phyloP scores from a whole-genome alignment of 2,329 filamentous ascomycete species.

The Chalaropsis ovoidea region DNA sequence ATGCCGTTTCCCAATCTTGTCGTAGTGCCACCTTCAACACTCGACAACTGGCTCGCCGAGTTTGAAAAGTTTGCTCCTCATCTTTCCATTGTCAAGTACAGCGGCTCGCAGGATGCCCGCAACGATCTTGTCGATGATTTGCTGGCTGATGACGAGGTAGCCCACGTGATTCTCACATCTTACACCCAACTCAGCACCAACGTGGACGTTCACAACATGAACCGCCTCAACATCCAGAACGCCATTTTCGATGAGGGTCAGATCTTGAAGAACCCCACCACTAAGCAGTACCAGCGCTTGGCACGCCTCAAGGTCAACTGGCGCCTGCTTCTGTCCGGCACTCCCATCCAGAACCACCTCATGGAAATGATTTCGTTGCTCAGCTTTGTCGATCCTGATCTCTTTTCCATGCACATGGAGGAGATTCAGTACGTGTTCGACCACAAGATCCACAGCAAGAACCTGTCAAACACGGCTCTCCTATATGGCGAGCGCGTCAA shows the following conservation, averaged over 20 bases:
- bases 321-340: conserved; percentile 73
- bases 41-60: conserved; percentile 92
- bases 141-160: conserved; percentile 43
- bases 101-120: conserved; percentile 56
- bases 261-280: conserved; percentile 78
- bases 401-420: conserved; percentile 63
- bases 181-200: conserved; percentile 49
- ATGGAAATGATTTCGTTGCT: conserved; percentile 83
- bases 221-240: conserved; percentile 41
- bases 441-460: conserved; percentile 76
- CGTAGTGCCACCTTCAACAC: conserved; percentile 82
- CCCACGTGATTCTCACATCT: conserved; percentile 50
- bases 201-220: conserved; percentile 44
- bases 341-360: conserved; percentile 87
- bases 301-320: conserved; percentile 70
- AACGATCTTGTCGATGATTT: conserved; percentile 55
- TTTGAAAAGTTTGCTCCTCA: conserved; percentile 77
- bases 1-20: conserved; percentile 65
- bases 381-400: conserved; percentile 80
- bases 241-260: conserved; percentile 91
- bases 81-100: conserved; percentile 61
- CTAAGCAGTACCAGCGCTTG: conserved; percentile 69
- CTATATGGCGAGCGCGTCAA: conserved; percentile 79
- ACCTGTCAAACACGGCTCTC: conserved; percentile 69
- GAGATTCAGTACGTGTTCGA: conserved; percentile 82